Evolutionary conservation across 2,329 filamentous ascomycete species (phyloP).

Genomic region (Fusarium nygamai): DNA sequence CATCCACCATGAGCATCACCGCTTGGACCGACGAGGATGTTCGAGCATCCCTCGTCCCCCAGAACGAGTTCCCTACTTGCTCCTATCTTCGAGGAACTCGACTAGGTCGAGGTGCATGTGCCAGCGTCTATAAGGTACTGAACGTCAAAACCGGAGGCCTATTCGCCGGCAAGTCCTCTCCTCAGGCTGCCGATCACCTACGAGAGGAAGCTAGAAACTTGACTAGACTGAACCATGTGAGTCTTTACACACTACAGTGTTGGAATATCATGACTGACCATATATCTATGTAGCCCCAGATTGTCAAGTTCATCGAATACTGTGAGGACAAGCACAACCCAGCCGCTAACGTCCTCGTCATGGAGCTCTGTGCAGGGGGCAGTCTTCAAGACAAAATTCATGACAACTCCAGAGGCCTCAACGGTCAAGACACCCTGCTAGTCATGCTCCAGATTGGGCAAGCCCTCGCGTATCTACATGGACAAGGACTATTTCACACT

Average conservation of each 20-base stretch:
- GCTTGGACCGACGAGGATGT: slow-evolving; percentile 39
- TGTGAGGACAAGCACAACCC: slow-evolving; percentile 33
- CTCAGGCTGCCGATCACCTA: slow-evolving; percentile 32
- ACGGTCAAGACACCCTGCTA: slow-evolving; percentile 25
- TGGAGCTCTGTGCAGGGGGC: slow-evolving; percentile 45
- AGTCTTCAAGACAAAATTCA: slow-evolving; percentile 44
- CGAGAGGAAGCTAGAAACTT: slow-evolving; percentile 40
- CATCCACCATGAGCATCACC: background rate
- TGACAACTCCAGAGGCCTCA: slow-evolving; percentile 29
- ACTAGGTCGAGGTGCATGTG: slow-evolving; percentile 44
- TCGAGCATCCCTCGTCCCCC: slow-evolving; percentile 8
- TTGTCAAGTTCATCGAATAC: slow-evolving; percentile 44
- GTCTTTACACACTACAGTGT: background rate
- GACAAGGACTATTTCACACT: slow-evolving; percentile 37
- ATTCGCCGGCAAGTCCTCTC: slow-evolving; percentile 45
- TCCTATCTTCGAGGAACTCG: slow-evolving; percentile 40
- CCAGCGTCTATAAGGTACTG: slow-evolving; percentile 44
- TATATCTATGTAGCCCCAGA: slow-evolving; percentile 33
- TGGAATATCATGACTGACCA: background rate
- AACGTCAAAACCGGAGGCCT: slow-evolving; percentile 38
- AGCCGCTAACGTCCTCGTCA: slow-evolving; percentile 42
- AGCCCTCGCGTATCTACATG: slow-evolving; percentile 45
- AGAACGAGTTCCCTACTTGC: slow-evolving; percentile 16
- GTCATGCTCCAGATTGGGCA: slow-evolving; percentile 38
- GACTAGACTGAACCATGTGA: slow-evolving; percentile 40